Evolutionary conservation across 108 stramenopile species (phyloP).

Genomic region (Thalassiosira profunda): DNA sequence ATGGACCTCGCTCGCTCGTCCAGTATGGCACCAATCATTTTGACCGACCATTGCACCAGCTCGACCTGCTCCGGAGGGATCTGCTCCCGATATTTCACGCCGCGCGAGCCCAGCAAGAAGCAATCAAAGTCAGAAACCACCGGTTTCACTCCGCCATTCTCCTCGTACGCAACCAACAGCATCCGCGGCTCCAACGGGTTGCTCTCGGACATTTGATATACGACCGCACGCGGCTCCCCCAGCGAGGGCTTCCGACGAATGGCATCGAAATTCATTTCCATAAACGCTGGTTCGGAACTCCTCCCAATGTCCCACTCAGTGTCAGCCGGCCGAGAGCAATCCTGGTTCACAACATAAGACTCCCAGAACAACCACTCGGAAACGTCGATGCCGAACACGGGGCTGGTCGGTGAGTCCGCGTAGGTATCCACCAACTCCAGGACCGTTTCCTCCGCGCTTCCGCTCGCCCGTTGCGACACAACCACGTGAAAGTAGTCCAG

Average conservation of each 20-base stretch:
- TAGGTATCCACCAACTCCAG: conserved; percentile 30
- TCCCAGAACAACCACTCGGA: conserved; percentile 62
- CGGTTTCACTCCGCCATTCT: conserved; percentile 9
- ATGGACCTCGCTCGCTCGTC: background rate
- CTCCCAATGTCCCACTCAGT: conserved; percentile 55
- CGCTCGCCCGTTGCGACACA: conserved; percentile 24
- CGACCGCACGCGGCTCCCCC: conserved; percentile 39
- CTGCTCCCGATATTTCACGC: conserved; percentile 2
- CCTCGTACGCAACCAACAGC: conserved; percentile 18
- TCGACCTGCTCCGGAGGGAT: conserved; percentile 2
- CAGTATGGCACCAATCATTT: background rate
- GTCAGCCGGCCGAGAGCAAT: conserved; percentile 38
- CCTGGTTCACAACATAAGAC: conserved; percentile 46
- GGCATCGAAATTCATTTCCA: conserved; percentile 58
- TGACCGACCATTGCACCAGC: background rate
- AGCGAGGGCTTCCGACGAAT: conserved; percentile 13
- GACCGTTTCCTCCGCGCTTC: conserved; percentile 15
- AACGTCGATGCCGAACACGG: conserved; percentile 51
- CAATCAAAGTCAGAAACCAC: conserved; percentile 17
- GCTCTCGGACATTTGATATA: conserved; percentile 23
- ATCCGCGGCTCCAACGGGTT: conserved; percentile 53
- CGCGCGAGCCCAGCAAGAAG: conserved; percentile 15
- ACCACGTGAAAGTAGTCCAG: conserved; percentile 29
- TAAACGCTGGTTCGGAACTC: conserved; percentile 38
- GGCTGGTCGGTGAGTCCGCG: background rate